Evolutionary conservation across 495 filamentous ascomycete species (phyloP).

Genomic region (Talaromyces wortmannii): DNA sequence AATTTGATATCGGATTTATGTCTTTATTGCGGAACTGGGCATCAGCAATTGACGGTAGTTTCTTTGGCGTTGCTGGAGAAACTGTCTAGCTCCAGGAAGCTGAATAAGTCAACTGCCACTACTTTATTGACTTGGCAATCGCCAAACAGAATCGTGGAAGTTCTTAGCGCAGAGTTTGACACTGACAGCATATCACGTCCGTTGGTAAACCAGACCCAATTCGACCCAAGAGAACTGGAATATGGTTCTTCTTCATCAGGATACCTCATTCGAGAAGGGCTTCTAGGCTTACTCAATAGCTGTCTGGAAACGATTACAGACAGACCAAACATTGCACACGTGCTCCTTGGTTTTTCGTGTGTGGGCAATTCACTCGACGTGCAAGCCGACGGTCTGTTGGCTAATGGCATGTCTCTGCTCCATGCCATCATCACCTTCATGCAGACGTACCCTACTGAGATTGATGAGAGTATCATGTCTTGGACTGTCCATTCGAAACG

Average conservation of each 20-base stretch:
- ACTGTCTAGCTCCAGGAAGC: slow-evolving; percentile 71
- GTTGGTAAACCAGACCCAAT: slow-evolving; percentile 57
- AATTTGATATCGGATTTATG: slow-evolving; percentile 69
- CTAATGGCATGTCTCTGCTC: slow-evolving; percentile 64
- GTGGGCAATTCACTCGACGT: slow-evolving; percentile 58
- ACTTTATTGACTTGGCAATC: slow-evolving; percentile 45
- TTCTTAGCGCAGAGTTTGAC: slow-evolving; percentile 65
- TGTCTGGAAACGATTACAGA: slow-evolving; percentile 65
- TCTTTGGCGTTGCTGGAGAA: slow-evolving; percentile 78
- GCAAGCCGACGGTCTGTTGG: slow-evolving; percentile 55
- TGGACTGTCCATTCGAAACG: slow-evolving; percentile 70
- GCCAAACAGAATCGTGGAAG: slow-evolving; percentile 71
- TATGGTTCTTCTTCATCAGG: slow-evolving; percentile 54
- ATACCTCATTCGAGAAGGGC: slow-evolving; percentile 68
- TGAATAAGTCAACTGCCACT: slow-evolving; percentile 47
- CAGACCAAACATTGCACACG: slow-evolving; percentile 77
- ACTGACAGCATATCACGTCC: slow-evolving; percentile 61
- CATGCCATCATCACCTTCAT: slow-evolving; percentile 68
- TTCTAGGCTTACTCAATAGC: slow-evolving; percentile 75
- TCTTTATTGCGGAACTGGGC: slow-evolving; percentile 73
- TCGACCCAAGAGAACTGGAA: slow-evolving; percentile 54
- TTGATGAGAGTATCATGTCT: slow-evolving; percentile 55
- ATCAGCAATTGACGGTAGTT: slow-evolving; percentile 65
- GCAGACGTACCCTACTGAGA: slow-evolving; percentile 51
- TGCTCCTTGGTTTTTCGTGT: slow-evolving; percentile 82